Evolutionary conservation across 331 rosid genomes (phyloP), one percentile per base, ranked within the genome.

Genomic region (Acacia concinna): DNA sequence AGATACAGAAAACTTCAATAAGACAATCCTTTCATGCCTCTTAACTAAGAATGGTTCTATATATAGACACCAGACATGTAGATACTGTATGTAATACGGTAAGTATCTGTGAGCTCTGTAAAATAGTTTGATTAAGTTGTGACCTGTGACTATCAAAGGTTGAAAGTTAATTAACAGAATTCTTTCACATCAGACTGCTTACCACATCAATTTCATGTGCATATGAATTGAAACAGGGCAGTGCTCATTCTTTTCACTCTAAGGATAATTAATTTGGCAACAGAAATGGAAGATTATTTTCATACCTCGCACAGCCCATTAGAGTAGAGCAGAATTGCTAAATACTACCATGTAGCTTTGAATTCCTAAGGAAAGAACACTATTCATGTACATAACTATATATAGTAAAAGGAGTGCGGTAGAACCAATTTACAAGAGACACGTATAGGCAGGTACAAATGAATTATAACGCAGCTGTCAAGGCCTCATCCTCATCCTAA

Each of bases 1-100:
- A 21, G 18, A 75, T 79, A 78, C 52, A 44, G 40, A 54, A 0
- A 49, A 77, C 79, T 60, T 47, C 21, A 75, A 56, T 18, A n/a
- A 63, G 62, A 66, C 78, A 21, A 71, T 66, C 40, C 64, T 41
- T 25, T 68, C 51, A 52, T 30, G 68, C 27, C 60, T n/a, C 60
- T 8, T 2, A n/a, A 52, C 60, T 52, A 52, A 20, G 21, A 52
- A 52, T 14, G 13, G 28, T n/a, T 20, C 17, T n/a, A 51, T 20
- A 6, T 51, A 18, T 6, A 6, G 59, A 51, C 23, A 2, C 2
- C 27, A n/a, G 11, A n/a, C 59, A 17, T 51, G 59, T 6, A 54
- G 62, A n/a, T 54, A 54, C 3, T 54, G 30, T n/a, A 8, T n/a
- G 62, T 0, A 21, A 54, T 54, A 21, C 0, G 13, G 62, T 54